Evolutionary conservation across 1,284 basidiomycete species (phyloP), one percentile per base, ranked within the genome.

Genomic region (Rugosomyces carneus): DNA sequence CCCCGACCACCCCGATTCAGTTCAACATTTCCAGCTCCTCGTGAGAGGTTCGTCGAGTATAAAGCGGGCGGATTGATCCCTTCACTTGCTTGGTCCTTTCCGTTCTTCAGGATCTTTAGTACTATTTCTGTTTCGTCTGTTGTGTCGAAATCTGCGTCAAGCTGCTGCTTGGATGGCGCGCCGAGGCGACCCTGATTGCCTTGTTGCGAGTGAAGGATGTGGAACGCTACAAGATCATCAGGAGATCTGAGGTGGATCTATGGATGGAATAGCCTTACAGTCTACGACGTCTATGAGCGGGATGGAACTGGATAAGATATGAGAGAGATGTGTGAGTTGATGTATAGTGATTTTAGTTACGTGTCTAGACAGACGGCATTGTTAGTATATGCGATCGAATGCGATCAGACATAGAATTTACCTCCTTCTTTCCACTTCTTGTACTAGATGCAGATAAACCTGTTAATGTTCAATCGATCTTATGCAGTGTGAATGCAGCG

Each of bases 371-470:
- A 52, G 44, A 48, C 51, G 29, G 44, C 21, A 4, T 23, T 34
- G 53, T 63, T 45, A 59, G 59, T 36, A 60, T 52, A 41, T 53
- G 39, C 34, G 50, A 59, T 52, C 52, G 42, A 42, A 46, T 53
- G 53, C 41, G 52, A 60, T 52, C 40, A 44, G 31, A 34, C 31
- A 27, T 9, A 40, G 37, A 18, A 26, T 19, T 73, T 67, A 87
- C 85, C 85, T 72, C 84, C 87, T 10, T 70, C 74, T 64, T 80
- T 84, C 82, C 84, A 91, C 62, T 81, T 85, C 69, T 80, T 77
- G 65, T 70, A 88, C 88, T 90, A 54, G 35, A 47, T 6, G 52
- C 29, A 32, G 46, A 18, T 37, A 40, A n/a, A 47, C 48, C 38
- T 48, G 50, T 61, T 38, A 50, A 50, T 16, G 45, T 19, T 29